A percentile compares a stretch with the other conserved stretches of the same genome.
These are phyloP conservation scores for Cordyceps cicadae DNA, from an alignment of 2,329 filamentous ascomycete species.

Conservation along the genomic window DNA sequence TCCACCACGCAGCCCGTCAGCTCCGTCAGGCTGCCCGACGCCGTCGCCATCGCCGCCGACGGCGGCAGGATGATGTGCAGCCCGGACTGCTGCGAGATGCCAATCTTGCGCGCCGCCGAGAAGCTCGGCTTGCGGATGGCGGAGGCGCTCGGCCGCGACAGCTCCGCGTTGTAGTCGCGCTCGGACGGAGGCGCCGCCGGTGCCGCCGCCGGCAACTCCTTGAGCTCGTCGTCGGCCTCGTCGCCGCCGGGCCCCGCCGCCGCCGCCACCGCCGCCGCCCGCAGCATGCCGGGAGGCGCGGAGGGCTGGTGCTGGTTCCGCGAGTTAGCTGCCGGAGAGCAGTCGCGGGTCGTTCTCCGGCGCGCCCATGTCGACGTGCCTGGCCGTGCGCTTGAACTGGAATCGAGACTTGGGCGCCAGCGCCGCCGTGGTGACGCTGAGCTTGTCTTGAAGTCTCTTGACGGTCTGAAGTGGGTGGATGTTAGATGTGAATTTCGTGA, in stretches of 20 bases:
- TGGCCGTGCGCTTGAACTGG: conserved; percentile 54
- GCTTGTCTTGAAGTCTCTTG: conserved; percentile 70
- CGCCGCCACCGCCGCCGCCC: neutral
- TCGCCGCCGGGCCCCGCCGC: neutral
- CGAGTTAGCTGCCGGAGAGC: conserved; percentile 27
- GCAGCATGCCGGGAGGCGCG: neutral
- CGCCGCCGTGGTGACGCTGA: conserved; percentile 60
- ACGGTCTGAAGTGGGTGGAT: conserved; percentile 47
- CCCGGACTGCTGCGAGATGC: conserved; percentile 58
- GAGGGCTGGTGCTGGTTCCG: conserved; percentile 18
- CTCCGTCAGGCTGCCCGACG: conserved; percentile 64
- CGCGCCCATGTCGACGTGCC: conserved; percentile 35
- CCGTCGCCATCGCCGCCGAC: conserved; percentile 61
- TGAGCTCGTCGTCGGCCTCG: conserved; percentile 18
- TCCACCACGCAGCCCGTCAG: conserved; percentile 68
- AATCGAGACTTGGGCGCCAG: conserved; percentile 73
- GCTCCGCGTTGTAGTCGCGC: conserved; percentile 49
- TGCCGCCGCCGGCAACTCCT: neutral
- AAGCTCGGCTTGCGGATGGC: conserved; percentile 54
- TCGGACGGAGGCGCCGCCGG: neutral
- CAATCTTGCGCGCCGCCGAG: conserved; percentile 50
- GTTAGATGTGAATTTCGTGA: neutral
- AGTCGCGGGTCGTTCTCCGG: conserved; percentile 36
- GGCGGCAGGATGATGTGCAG: conserved; percentile 70
- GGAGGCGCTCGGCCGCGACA: conserved; percentile 31